Evolutionary conservation across 148 eudicot species (phyloP).

Genomic region (Rhododendron vialii): DNA sequence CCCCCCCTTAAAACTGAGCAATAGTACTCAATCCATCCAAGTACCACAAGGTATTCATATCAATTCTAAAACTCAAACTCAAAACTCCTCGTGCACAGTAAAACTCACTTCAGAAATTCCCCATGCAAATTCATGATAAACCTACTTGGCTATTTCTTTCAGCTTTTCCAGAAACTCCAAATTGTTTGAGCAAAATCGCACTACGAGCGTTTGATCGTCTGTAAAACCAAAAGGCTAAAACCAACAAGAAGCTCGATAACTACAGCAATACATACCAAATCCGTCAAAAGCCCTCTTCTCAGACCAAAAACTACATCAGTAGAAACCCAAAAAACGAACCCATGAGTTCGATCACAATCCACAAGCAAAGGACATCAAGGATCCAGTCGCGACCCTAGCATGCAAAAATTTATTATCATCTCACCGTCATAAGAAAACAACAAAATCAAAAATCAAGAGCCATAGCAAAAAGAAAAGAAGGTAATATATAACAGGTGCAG

Average conservation of each 20-base stretch:
- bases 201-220: neutral
- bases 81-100: neutral
- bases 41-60: neutral
- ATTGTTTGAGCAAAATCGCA: neutral
- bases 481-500: too few relatives aligned
- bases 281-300: neutral
- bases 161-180: neutral
- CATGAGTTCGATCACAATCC: neutral
- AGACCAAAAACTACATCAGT: neutral
- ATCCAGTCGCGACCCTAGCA: neutral
- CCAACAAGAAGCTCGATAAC: neutral
- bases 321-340: slow-evolving; percentile 2
- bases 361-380: neutral
- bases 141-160: neutral
- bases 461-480: too few relatives aligned
- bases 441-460: neutral
- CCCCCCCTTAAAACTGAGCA: neutral
- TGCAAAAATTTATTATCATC: neutral
- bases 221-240: neutral
- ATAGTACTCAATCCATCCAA: slow-evolving; percentile 2
- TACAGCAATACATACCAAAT: neutral
- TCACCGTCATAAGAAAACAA: neutral
- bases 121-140: neutral
- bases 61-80: neutral
- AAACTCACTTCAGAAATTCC: neutral